These are phyloP conservation scores for Boletus vinaceobasis DNA, from an alignment of 768 basidiomycete species.

Conservation along the genomic window DNA sequence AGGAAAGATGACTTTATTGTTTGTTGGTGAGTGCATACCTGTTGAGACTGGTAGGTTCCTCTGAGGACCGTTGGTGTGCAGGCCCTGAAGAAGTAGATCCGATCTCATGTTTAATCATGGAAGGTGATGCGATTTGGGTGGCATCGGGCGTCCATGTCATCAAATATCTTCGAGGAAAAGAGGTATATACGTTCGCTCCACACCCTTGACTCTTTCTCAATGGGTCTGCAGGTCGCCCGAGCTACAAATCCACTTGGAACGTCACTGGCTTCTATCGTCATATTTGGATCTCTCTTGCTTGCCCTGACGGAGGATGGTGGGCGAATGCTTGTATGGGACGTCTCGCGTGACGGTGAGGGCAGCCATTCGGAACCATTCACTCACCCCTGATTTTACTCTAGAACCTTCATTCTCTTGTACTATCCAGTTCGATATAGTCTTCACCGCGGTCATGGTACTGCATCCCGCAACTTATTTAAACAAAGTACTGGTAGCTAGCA, in stretches of 20 bases:
- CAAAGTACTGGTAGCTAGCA: slow-evolving; percentile 85
- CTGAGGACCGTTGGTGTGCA: slow-evolving; percentile 29
- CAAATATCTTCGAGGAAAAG: slow-evolving; percentile 86
- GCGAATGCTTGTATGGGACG: slow-evolving; percentile 77
- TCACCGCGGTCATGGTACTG: slow-evolving; percentile 80
- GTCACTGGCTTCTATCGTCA: slow-evolving; percentile 57
- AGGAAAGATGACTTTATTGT: slow-evolving; percentile 85
- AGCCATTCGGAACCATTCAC: background rate
- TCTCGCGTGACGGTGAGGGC: slow-evolving; percentile 52
- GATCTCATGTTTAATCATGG: slow-evolving; percentile 76
- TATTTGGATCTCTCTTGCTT: slow-evolving; percentile 81
- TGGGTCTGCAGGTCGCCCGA: slow-evolving; percentile 42
- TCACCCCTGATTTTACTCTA: slow-evolving; percentile 14
- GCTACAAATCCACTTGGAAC: slow-evolving; percentile 64
- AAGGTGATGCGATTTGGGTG: slow-evolving; percentile 84
- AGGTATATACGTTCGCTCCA: slow-evolving; percentile 43
- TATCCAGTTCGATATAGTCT: slow-evolving; percentile 77
- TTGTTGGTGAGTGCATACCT: slow-evolving; percentile 68
- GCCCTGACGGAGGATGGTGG: slow-evolving; percentile 76
- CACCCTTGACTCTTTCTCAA: slow-evolving; percentile 2
- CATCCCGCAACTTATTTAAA: slow-evolving; percentile 98
- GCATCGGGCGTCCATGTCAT: slow-evolving; percentile 64
- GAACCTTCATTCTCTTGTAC: slow-evolving; percentile 40
- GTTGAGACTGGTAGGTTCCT: background rate
- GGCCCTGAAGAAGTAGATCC: slow-evolving; percentile 77